Evolutionary conservation across 495 filamentous ascomycete genomes (phyloP), one percentile per base, ranked within the genome.

Genomic region (Bathelium albidoporum): DNA sequence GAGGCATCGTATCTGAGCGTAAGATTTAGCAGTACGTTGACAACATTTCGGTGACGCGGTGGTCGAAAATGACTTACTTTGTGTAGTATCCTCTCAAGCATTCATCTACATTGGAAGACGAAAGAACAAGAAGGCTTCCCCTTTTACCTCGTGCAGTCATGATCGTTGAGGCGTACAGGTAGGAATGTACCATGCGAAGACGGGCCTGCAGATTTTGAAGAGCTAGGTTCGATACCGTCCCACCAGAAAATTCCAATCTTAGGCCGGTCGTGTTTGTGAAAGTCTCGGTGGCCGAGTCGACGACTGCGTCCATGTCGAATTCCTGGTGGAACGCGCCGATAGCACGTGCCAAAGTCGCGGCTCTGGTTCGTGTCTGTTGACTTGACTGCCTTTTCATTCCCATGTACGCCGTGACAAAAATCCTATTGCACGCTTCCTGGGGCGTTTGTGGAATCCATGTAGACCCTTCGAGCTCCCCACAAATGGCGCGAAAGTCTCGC

Each of bases 181-280:
- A 95, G 0, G 88, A 81, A 0, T 85, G 78, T 1, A 95, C 89
- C 91, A 96, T 96, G 60, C 92, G 77, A 10, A 81, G 72, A 1
- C 91, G 78, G 1, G 90, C 90, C 70, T 96, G 91, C 22, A 95
- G 83, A 68, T 91, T 92, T 69, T 93, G 93, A 22, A 93, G 73
- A 3, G 86, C 87, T 16, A 89, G 73, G 59, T 87, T 90, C 67
- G 87, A 84, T 0, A 81, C 72, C 2, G 67, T 63, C 16, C 71
- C 76, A 5, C 87, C 90, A 28, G 88, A 88, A 69, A 84, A 86
- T 60, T 73, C 74, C 7, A 82, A 82, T 29, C 16, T 55, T n/a
- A 55, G 24, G 9, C 49, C 49, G 7, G 49, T 55, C 55, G 81
- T 77, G 1, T 73, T 69, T 0, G 77, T 77, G 59, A 89, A 82